Evolutionary conservation across 2,329 filamentous ascomycete genomes (phyloP), one percentile per base, ranked within the genome.

Genomic region (Cadophora malorum): DNA sequence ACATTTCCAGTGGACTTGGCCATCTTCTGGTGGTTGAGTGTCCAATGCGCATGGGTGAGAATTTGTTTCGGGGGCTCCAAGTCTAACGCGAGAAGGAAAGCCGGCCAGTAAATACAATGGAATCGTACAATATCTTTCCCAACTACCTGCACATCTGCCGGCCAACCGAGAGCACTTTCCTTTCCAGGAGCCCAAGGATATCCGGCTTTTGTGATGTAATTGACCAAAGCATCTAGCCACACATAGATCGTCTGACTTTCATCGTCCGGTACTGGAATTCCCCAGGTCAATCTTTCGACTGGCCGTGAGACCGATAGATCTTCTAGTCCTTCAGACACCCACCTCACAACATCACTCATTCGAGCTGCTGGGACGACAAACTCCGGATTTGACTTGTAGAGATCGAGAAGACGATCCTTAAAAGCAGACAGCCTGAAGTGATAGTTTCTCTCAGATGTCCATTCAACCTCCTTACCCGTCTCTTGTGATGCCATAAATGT

Each of bases 61-160:
- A 99, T 87, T 70, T 89, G 89, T 76, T 89, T 90, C 0, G 96
- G 93, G 0, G 92, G 82, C 0, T 93, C 91, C 4, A 98, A 83
- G 63, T 90, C 89, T 16, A 97, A 83, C 1, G 96, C 95, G 85
- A 99, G 91, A 19, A 99, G 88, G 74, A 99, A 91, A 3, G 96
- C 96, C 0, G 96, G 96, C 96, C 96, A 99, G 83, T 99, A 99
- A 59, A 99, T 90, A 79, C 93, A 95, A 78, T 99, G 96, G 79
- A 99, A 99, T 21, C 94, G 91, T 67, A 97, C 84, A 72, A 99
- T 99, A 78, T 99, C 96, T 80, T 99, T 99, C 60, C 96, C 96
- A 65, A 99, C 90, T 31, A 99, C 88, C 56, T 99, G 96, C 21
- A 96, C 85, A 78, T 99, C 90, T 9, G 93, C 93, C 4, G 96